A percentile compares a stretch with the other conserved stretches of the same genome.
phyloP scores from a whole-genome alignment of 2,329 filamentous ascomycete genomes.

The Fusarium scirpi region DNA sequence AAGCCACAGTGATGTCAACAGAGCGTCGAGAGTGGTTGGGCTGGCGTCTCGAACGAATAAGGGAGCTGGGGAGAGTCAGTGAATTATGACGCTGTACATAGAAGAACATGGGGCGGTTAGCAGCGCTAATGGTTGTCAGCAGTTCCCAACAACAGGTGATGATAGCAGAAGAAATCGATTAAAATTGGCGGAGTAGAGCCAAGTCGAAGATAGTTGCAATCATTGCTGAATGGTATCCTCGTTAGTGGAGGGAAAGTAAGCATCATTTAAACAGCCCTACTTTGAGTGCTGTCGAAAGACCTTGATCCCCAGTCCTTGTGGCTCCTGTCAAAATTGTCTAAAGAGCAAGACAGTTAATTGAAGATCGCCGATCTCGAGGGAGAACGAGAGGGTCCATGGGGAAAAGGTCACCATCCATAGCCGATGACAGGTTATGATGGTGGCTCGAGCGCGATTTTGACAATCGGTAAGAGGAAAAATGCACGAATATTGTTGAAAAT shows the following conservation, averaged over 20 bases:
- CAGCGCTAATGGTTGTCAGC: neutral
- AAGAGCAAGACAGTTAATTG: constrained; percentile 19
- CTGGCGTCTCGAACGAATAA: constrained; percentile 40
- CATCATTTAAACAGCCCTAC: constrained; percentile 11
- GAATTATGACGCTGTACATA: constrained; percentile 20
- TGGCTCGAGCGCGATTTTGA: constrained; percentile 34
- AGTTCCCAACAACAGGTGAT: neutral
- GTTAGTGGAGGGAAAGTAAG: constrained; percentile 12
- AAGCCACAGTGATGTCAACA: constrained; percentile 46
- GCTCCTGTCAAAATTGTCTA: constrained; percentile 22
- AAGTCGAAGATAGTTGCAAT: neutral
- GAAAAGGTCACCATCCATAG: constrained; percentile 18
- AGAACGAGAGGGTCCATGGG: constrained; percentile 30
- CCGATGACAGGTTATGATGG: constrained; percentile 18
- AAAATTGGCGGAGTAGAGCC: neutral
- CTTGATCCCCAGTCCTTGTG: constrained; percentile 8
- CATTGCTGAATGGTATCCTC: neutral
- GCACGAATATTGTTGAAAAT: neutral
- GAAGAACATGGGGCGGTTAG: constrained; percentile 13
- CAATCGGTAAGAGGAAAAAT: constrained; percentile 2
- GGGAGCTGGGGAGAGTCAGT: constrained; percentile 32
- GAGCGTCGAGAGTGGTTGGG: constrained; percentile 32
- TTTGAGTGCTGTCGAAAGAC: constrained; percentile 10
- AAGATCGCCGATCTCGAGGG: constrained; percentile 43
- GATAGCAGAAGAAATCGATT: neutral